Conservation (phyloP, 352 stramenopile species). For the Globisporangium barbulae region DNA sequence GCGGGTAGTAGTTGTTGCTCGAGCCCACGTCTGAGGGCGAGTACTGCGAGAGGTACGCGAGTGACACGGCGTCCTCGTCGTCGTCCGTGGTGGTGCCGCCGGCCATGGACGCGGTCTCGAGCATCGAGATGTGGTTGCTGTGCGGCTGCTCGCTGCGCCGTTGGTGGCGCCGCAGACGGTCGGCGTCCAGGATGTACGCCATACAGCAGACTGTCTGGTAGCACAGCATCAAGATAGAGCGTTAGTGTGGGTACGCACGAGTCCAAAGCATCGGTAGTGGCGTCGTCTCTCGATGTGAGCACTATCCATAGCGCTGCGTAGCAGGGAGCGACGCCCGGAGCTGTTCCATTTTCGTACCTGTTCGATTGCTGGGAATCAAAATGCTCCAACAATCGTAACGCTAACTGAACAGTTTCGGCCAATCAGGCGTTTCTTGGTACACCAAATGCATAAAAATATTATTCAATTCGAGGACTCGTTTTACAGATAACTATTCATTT, state of each 20-base stretch:
- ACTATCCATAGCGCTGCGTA: too few relatives aligned
- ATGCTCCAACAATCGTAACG: neutral
- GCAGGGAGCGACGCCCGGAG: neutral
- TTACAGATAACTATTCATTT: too few relatives aligned
- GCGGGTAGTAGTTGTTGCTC: slow-evolving; percentile 17
- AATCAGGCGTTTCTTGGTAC: neutral
- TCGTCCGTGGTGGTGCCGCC: slow-evolving; percentile 17
- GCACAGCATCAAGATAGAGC: neutral
- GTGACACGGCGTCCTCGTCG: slow-evolving; percentile 23
- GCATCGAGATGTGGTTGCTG: slow-evolving; percentile 23
- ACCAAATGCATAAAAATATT: too few relatives aligned
- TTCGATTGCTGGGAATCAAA: neutral
- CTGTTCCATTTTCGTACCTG: neutral
- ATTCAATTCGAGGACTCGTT: too few relatives aligned
- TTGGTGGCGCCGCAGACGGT: slow-evolving; percentile 4
- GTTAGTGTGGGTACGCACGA: neutral
- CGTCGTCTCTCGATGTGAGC: too few relatives aligned
- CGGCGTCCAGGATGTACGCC: neutral
- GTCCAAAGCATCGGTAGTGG: too few relatives aligned
- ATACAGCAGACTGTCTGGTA: neutral
- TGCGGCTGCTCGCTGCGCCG: neutral
- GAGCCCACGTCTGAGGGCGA: slow-evolving; percentile 16
- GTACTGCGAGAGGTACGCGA: slow-evolving; percentile 22
- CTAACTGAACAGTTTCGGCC: neutral
- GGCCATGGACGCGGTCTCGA: slow-evolving; percentile 24